Base-by-base conservation (phyloP, 202 grass and related monocot genomes). In the Panicum virgatum region DNA sequence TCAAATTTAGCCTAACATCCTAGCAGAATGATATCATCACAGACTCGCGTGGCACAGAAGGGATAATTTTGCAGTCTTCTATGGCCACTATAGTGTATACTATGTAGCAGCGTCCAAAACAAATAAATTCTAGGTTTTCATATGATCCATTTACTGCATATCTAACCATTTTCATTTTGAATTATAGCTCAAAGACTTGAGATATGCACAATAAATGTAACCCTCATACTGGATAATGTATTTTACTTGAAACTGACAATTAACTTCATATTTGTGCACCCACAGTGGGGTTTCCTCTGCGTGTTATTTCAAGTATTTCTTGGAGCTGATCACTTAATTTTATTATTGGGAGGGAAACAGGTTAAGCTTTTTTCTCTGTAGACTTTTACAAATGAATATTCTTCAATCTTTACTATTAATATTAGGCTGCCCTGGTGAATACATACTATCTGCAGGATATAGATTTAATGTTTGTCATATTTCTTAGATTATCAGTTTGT, bases 401-500 rank as follows among this genome's bases (percentile, higher is more conserved):
- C 46, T 50, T 83, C 5, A 7, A 6, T 25, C 66, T 73, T 26
- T 38, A 39, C 4, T 11, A 10, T 65, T 59, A 48, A 73, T 86
- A 36, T 69, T 40, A 73, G 61, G 37, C 62, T 82, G 52, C 44
- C 29, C 44, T 76, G 53, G 72, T 76, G n/a, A 48, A 45, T 80
- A 63, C 46, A 69, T 62, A 36, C 63, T 42, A 84, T 40, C 15
- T 57, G 30, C 43, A 36, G 6, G 62, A 52, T 81, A 73, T 37
- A 32, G 53, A 50, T 66, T 72, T 72, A 70, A 25, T 87, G 22
- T 19, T 79, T 83, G 58, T 59, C 22, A 37, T 77, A 69, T 69
- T 84, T 84, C 57, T 77, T 71, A 1, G 62, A 77, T 54, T 45
- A 43, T 45, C 30, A 68, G n/a, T 83, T 88, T 71, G 32, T 78